Conservation (phyloP, 176 grass and related monocot species). For the Dendrocalamus sinicus region DNA sequence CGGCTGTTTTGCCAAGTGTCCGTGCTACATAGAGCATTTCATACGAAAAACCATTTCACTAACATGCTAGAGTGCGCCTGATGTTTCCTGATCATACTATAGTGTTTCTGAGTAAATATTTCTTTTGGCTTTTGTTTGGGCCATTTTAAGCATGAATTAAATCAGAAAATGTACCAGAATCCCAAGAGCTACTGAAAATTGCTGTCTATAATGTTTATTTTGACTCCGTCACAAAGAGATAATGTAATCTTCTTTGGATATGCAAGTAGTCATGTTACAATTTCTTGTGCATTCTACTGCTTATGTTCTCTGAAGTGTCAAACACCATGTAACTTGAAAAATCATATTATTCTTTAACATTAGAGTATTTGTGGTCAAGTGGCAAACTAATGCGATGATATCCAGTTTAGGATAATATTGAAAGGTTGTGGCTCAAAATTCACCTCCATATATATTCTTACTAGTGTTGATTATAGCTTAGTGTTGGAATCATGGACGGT, state of each 20-base stretch:
- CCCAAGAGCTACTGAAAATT: neutral
- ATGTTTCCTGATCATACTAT: neutral
- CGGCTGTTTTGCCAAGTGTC: too few species aligned
- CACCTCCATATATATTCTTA: neutral
- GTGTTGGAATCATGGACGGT: neutral
- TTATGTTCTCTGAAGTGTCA: slow-evolving; percentile 22
- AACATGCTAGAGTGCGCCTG: neutral
- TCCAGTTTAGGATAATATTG: slow-evolving; percentile 5
- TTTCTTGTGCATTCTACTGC: neutral
- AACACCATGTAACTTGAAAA: slow-evolving; percentile 7
- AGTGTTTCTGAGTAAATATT: neutral
- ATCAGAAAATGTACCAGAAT: neutral
- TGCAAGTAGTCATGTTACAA: neutral
- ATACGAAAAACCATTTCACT: slow-evolving; percentile 2
- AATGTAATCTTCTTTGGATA: slow-evolving; percentile 4
- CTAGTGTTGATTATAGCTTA: slow-evolving; percentile 9
- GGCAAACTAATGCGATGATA: neutral
- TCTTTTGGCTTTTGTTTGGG: neutral
- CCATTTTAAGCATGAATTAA: neutral
- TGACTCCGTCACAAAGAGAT: neutral
- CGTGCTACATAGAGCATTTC: neutral
- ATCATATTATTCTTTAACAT: neutral
- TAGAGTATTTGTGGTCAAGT: neutral
- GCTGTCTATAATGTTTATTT: neutral
- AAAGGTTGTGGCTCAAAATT: neutral